These are phyloP conservation scores for Sistotremastrum niveocremeum DNA, from an alignment of 768 basidiomycete species.

Conservation along the genomic window DNA sequence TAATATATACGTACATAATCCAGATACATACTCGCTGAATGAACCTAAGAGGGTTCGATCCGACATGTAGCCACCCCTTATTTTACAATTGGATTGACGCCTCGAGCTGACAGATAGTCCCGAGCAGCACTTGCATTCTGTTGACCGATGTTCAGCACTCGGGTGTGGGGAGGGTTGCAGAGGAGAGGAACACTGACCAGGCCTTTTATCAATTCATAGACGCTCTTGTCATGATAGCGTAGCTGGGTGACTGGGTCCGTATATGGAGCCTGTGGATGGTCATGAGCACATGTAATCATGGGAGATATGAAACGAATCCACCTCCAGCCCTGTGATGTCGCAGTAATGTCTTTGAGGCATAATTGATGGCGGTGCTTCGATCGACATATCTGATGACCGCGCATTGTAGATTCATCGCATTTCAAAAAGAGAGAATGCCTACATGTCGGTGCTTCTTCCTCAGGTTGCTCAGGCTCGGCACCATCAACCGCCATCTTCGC, in stretches of 20 bases:
- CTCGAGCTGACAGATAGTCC: conserved; percentile 55
- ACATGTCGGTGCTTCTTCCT: conserved; percentile 64
- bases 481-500: conserved; percentile 45
- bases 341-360: conserved; percentile 67
- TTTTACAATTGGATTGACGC: conserved; percentile 36
- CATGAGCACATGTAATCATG: neutral
- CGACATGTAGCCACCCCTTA: conserved; percentile 7
- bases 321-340: conserved; percentile 79
- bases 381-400: conserved; percentile 44
- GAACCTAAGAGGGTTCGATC: no score
- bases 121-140: conserved; percentile 61
- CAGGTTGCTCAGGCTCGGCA: conserved; percentile 11
- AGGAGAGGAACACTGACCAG: conserved; percentile 31
- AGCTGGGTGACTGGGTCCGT: conserved; percentile 72
- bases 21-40: no score
- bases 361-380: conserved; percentile 76
- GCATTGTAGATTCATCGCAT: neutral
- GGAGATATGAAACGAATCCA: conserved; percentile 13
- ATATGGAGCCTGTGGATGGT: conserved; percentile 51
- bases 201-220: conserved; percentile 71
- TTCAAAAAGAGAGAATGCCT: conserved; percentile 13
- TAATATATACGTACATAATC: no score
- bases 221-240: conserved; percentile 73
- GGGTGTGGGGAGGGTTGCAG: neutral
- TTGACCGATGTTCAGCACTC: conserved; percentile 8